Conservation (phyloP, 176 grass and related monocot species). For the Raddia guianensis region DNA sequence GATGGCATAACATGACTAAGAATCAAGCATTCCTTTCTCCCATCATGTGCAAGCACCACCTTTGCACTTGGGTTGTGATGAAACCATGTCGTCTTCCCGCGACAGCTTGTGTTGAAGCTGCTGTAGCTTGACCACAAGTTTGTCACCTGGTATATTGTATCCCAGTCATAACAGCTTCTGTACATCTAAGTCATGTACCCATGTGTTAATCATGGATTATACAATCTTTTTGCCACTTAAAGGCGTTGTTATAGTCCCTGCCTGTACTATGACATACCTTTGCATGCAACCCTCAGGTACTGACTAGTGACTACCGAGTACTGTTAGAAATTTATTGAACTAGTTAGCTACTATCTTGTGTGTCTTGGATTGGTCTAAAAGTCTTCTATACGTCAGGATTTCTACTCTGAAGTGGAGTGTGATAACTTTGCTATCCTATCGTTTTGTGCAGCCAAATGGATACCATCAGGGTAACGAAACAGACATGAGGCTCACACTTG, state of each 20-base stretch:
- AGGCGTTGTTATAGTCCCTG: slow-evolving; percentile 2
- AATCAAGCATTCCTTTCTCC: no score
- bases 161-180: not conserved
- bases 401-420: not conserved
- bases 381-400: not conserved
- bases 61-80: no score
- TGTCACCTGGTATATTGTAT: no score
- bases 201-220: not conserved
- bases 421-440: slow-evolving; percentile 27
- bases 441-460: slow-evolving; percentile 79
- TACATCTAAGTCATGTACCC: not conserved
- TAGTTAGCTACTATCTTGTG: slow-evolving; percentile 6
- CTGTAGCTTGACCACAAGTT: no score
- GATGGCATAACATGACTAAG: no score
- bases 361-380: not conserved
- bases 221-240: not conserved
- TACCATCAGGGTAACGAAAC: slow-evolving; percentile 82
- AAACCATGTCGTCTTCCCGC: no score
- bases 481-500: slow-evolving; percentile 59
- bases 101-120: no score
- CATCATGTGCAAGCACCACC: no score
- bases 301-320: not conserved
- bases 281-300: not conserved
- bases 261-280: not conserved
- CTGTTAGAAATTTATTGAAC: not conserved